phyloP scores from a whole-genome alignment of 1,284 basidiomycete species.

The Polyporus tsugae region DNA sequence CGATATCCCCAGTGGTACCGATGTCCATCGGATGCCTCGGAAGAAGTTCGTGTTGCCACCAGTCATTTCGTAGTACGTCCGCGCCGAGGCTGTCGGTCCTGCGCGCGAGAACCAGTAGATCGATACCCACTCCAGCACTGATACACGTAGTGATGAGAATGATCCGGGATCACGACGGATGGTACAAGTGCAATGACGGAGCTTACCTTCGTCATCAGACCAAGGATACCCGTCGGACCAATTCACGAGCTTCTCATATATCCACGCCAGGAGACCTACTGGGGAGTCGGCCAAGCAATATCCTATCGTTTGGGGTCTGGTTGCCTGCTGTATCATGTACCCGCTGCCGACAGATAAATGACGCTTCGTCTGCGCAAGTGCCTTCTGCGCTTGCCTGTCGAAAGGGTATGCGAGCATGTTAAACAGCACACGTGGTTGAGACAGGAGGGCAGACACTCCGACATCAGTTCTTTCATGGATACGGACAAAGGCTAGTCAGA shows the following conservation, averaged over 20 bases:
- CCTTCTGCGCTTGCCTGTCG: neutral
- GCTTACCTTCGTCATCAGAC: conserved; percentile 50
- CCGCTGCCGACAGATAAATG: conserved; percentile 36
- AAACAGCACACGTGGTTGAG: neutral
- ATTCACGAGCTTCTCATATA: conserved; percentile 40
- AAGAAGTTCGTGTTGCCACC: conserved; percentile 4
- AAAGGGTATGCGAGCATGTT: conserved; percentile 1
- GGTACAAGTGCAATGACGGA: neutral
- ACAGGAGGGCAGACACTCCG: neutral
- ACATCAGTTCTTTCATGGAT: neutral
- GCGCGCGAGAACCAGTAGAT: conserved; percentile 35
- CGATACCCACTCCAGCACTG: conserved; percentile 26
- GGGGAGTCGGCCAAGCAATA: conserved; percentile 66
- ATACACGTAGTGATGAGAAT: neutral
- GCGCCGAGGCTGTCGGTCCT: conserved; percentile 47
- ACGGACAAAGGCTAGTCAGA: neutral
- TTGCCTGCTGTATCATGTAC: conserved; percentile 43
- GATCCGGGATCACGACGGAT: neutral
- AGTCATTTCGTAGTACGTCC: conserved; percentile 48
- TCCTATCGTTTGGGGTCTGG: conserved; percentile 49
- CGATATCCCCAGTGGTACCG: conserved; percentile 44
- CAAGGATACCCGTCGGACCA: conserved; percentile 60
- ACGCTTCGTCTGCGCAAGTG: conserved; percentile 20
- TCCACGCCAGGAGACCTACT: conserved; percentile 17
- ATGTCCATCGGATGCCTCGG: conserved; percentile 22